Conservation (phyloP, 148 eudicot species). For the Dianthus caryophyllus region DNA sequence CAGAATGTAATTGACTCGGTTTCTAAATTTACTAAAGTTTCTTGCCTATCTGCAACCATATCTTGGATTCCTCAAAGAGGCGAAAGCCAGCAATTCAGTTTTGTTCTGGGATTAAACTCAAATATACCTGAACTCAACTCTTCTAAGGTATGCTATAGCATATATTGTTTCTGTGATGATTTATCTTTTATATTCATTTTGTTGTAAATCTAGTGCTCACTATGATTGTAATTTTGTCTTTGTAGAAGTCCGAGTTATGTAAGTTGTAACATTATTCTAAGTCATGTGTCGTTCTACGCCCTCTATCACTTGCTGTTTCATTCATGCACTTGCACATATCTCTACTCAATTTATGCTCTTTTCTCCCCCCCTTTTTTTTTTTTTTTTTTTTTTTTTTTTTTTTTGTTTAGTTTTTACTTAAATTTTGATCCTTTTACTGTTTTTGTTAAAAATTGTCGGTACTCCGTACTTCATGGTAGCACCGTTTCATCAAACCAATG, state of each 20-base stretch:
- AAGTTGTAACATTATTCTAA: not conserved
- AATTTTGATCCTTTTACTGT: not conserved
- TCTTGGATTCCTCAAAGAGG: constrained; percentile 82
- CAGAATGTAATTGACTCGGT: constrained; percentile 79
- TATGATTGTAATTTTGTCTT: not conserved
- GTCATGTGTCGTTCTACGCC: not conserved
- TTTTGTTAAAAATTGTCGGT: not conserved
- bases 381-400: no score
- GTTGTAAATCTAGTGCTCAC: not conserved
- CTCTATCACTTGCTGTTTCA: not conserved
- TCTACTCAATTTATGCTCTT: not conserved
- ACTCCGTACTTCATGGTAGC: not conserved
- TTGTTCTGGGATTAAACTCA: constrained; percentile 80
- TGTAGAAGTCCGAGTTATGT: not conserved
- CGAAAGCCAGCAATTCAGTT: constrained; percentile 73
- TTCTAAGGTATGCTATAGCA: constrained; percentile 45
- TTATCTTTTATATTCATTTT: not conserved
- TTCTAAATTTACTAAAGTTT: constrained; percentile 64
- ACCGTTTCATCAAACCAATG: not conserved
- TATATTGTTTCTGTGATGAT: not conserved
- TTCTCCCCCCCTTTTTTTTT: not conserved
- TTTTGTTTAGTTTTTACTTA: no score
- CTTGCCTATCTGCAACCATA: constrained; percentile 68
- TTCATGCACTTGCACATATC: not conserved
- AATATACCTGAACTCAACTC: constrained; percentile 63